Evolutionary conservation across 2,329 filamentous ascomycete species (phyloP).

Genomic region (Aspergillus alliaceus): DNA sequence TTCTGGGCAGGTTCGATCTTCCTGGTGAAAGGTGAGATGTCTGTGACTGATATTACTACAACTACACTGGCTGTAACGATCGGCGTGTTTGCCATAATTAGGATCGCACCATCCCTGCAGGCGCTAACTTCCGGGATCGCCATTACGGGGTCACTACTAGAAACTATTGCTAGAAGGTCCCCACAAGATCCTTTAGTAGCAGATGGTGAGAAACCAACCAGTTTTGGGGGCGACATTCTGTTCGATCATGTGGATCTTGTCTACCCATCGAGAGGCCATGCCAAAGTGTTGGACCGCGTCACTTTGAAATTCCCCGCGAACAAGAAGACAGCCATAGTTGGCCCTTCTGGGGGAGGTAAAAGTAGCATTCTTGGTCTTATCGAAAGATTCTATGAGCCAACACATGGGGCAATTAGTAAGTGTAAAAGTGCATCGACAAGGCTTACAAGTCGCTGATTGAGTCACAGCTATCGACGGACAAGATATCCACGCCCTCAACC

Average conservation of each 20-base stretch:
- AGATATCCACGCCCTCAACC: constrained; percentile 72
- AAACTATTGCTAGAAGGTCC: background rate
- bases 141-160: background rate
- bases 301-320: constrained; percentile 46
- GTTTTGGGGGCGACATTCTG: background rate
- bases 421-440: background rate
- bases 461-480: constrained; percentile 63
- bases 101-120: background rate
- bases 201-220: background rate
- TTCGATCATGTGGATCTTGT: background rate
- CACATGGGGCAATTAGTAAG: constrained; percentile 43
- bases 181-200: background rate
- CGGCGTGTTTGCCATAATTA: background rate
- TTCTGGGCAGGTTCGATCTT: background rate
- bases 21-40: background rate
- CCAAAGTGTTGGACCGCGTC: constrained; percentile 45
- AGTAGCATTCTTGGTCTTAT: constrained; percentile 51
- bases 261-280: constrained; percentile 46
- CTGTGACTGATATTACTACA: background rate
- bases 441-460: background rate
- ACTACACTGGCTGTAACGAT: background rate
- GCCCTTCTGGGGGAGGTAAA: constrained; percentile 50
- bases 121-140: background rate
- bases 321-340: constrained; percentile 58
- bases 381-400: constrained; percentile 59